Base-by-base conservation (phyloP, 441 rosid species). In the Populus hybrid region DNA sequence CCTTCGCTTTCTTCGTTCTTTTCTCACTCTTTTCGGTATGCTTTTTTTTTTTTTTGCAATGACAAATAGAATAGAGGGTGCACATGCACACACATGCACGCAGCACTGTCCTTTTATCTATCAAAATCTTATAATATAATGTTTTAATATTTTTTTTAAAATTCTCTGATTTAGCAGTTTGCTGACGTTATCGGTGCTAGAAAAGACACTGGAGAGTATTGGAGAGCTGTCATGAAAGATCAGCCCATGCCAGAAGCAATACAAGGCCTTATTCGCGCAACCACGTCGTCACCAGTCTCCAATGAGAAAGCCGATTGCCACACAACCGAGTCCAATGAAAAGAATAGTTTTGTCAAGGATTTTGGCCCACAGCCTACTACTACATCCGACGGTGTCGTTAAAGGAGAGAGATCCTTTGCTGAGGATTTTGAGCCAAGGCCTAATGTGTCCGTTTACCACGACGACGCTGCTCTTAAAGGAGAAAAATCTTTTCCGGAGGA, bases 171-270 rank as follows among this genome's bases (percentile, higher is more conserved):
- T 23, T 9, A 26, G 8, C 36, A 34, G 36, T 34, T 34, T 34
- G 1, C 36, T 34, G 36, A 34, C 70, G 77, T 40, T 1, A 34
- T 35, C 38, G 57, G 72, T 77, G 89, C 77, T 34, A 80, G 87
- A 63, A 86, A 81, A 81, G 85, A 84, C 67, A 68, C 5, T 6
- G 80, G 79, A 2, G 83, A 80, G 18, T 81, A 86, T 28, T 86
- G 86, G 87, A 76, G 76, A 21, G 72, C 9, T 21, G 63, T 54
- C 4, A 78, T 59, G 81, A 72, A 83, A 67, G 85, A 82, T 64
- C 80, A 79, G 35, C 67, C 83, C 0, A 74, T 82, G 40, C 81
- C 85, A 10, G 82, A 85, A 67, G 79, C 82, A 40, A 40, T 83
- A 11, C 24, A 74, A 32, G 80, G 66, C 20, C 83, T 77, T 54